Evolutionary conservation across 441 rosid species (phyloP), one percentile per base, ranked within the genome.

Genomic region (Gossypium gossypioides): DNA sequence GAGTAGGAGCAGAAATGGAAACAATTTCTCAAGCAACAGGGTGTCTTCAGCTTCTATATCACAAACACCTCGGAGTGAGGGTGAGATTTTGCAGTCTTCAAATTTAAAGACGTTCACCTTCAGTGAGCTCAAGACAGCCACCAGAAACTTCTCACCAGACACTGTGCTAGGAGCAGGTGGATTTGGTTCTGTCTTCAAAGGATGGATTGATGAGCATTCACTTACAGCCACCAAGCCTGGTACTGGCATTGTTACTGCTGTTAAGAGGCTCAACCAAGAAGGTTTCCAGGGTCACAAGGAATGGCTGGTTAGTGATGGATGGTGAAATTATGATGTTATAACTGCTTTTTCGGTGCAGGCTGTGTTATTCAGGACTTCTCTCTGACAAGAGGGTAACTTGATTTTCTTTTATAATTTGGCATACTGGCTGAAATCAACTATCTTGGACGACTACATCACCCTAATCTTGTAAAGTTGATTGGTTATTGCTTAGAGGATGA

Each of bases 121-220:
- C 74, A 71, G 78, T n/a, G 90, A 89, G 19, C 84, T 89, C 2
- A 89, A 71, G 61, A 74, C 81, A 44, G 85, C 91, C 54, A 87
- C 93, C 0, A 77, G 89, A 71, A 89, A 80, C 75, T 89, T 89
- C 81, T 44, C 91, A 10, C 88, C 87, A 2, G 94, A 87, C 72
- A 84, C 90, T 72, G 78, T 89, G 40, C 65, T 89, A 50, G 94
- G 94, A 64, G 94, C 86, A 78, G 91, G 94, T 71, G 94, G 91
- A 12, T 89, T 87, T 71, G 94, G 91, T 73, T 81, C 86, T 9
- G 94, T 89, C 73, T 89, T 86, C 75, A 89, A 89, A 75, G 91
- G 94, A 10, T 89, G 94, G 91, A 57, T 87, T 6, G 90, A 89
- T 74, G 89, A 84, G 70, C 69, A 81, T 75, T 75, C 91, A 6